Percentiles rank a stretch among this genome's conserved stretches.
phyloP scores from a whole-genome alignment of 2,329 filamentous ascomycete genomes.

The Penicillium sp. region DNA sequence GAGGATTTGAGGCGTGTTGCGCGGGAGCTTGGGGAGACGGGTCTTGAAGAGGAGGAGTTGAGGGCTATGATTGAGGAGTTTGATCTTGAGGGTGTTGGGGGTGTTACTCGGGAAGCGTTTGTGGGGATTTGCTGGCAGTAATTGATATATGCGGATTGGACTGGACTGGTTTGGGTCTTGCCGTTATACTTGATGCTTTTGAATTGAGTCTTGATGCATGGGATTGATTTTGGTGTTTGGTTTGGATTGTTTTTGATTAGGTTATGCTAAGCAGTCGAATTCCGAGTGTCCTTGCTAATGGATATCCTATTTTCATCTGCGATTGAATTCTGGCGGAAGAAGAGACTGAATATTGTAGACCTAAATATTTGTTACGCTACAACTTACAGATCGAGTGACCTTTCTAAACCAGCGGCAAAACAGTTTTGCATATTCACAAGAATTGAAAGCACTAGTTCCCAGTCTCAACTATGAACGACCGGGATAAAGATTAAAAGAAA shows the following conservation, averaged over 20 bases:
- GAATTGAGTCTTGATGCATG: conserved; percentile 1
- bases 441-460: conserved; percentile 1
- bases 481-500: not conserved
- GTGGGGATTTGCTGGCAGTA: conserved; percentile 59
- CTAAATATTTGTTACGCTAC: too few species aligned
- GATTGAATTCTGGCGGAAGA: too few species aligned
- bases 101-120: conserved; percentile 59
- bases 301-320: too few species aligned
- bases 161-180: too few species aligned
- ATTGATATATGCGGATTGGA: too few species aligned
- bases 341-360: too few species aligned
- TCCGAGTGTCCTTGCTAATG: not conserved
- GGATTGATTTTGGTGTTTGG: conserved; percentile 3
- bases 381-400: too few species aligned
- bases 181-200: too few species aligned
- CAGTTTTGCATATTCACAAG: conserved; percentile 3
- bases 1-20: conserved; percentile 84
- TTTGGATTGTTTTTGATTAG: conserved; percentile 3
- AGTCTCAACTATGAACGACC: too few species aligned
- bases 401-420: too few species aligned
- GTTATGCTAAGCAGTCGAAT: too few species aligned
- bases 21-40: conserved; percentile 78
- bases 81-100: conserved; percentile 88
- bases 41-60: conserved; percentile 86
- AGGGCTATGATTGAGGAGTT: conserved; percentile 97